Evolutionary conservation across 805 yeast species (phyloP), one percentile per base, ranked within the genome.

Genomic region (Kuraishia cidri): DNA sequence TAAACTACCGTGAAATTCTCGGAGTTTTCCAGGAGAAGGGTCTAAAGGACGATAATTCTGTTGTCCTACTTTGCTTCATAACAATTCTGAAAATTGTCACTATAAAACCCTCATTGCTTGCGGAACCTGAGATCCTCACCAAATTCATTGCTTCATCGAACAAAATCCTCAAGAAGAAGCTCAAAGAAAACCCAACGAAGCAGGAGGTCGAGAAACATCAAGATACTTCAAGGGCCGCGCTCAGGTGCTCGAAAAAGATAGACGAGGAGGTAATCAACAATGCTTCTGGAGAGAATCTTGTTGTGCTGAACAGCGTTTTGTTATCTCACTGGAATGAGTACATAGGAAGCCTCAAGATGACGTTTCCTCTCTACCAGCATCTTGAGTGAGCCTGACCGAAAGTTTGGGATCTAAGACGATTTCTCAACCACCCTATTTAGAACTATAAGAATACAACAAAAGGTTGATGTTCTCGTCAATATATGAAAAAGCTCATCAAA

Each of bases 111-210:
- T 50, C 37, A 30, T 45, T 40, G 12, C 44, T 41, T 2, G 43
- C 20, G 12, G 31, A 33, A 6, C 17, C n/a, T 3, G 37, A 31
- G 5, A 29, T 36, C 5, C 26, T 55, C 33, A 41, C 32, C 3
- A 31, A 24, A 9, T 50, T 64, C 24, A 54, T 55, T 17, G 55
- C 50, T 4, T 53, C 66, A n/a, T 58, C 65, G 31, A 55, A 51
- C 8, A 64, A 62, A 30, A 57, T 67, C 17, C 43, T 72, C 33
- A 60, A 59, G 26, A 65, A 65, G 34, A 75, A 69, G 38, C 54
- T 75, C 33, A 66, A 72, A 38, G 76, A 70, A 17, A 75, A 67
- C 33, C 79, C 85, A 6, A 73, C 77, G n/a, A 69, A 77, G 33
- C 84, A 79, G 48, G 85, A 77, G 36, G 52, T 69, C 16, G 86